Evolutionary conservation across 2,329 filamentous ascomycete genomes (phyloP).

Genomic region (Diaporthe capsici): DNA sequence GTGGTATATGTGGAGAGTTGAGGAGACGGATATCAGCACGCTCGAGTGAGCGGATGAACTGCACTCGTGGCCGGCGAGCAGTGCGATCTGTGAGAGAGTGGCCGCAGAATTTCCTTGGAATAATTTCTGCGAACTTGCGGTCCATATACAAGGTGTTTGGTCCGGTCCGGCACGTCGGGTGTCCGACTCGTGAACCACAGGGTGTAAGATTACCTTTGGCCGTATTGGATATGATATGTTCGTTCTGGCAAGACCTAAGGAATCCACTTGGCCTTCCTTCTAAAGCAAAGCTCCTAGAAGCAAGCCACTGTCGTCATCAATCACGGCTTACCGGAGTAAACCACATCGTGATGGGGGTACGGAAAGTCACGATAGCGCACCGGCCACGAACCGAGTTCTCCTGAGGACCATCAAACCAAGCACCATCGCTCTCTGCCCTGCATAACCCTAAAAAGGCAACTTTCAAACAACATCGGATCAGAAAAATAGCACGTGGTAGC

Average conservation of each 20-base stretch:
- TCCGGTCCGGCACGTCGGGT: not conserved
- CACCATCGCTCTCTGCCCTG: not conserved
- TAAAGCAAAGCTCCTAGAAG: not conserved
- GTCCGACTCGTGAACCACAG: not conserved
- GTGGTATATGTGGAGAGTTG: conserved; percentile 98
- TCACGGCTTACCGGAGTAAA: too few relatives aligned
- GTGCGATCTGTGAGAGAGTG: not conserved
- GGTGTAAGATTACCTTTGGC: not conserved
- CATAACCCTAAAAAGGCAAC: not conserved
- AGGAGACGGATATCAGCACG: conserved; percentile 80
- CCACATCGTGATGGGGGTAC: not conserved
- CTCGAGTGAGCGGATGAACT: conserved; percentile 57
- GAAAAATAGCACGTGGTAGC: not conserved
- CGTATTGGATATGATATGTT: not conserved
- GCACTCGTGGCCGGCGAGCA: not conserved
- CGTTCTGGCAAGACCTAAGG: not conserved
- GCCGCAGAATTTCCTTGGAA: too few relatives aligned
- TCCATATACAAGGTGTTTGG: not conserved
- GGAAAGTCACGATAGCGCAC: not conserved
- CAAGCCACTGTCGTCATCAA: not conserved
- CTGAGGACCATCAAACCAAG: not conserved
- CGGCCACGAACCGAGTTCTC: not conserved
- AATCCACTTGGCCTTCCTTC: too few relatives aligned
- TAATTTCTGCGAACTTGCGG: not conserved
- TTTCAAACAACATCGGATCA: not conserved